phyloP scores from a whole-genome alignment of 106 monocot genomes.

The Platanthera guangdongensis region DNA sequence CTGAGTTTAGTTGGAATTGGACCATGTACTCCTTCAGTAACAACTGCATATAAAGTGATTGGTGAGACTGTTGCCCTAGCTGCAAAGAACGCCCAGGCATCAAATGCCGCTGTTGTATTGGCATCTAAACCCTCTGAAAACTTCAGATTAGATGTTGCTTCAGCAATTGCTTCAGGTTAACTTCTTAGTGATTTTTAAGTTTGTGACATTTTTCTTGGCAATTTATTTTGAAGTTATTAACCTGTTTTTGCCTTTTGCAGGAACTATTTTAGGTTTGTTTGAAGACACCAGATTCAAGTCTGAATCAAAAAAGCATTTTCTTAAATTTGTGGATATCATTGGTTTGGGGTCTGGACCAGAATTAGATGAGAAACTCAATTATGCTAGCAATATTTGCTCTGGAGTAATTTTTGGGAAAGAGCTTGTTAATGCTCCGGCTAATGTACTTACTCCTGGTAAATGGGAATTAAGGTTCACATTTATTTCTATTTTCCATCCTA shows the following conservation, averaged over 20 bases:
- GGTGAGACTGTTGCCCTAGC: constrained; percentile 75
- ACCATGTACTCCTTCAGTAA: constrained; percentile 19
- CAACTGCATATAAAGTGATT: constrained; percentile 39
- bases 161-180: constrained; percentile 73
- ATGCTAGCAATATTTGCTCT: constrained; percentile 70
- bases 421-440: constrained; percentile 94
- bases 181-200: neutral
- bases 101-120: constrained; percentile 66
- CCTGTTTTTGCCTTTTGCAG: constrained; percentile 16
- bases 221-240: neutral
- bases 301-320: constrained; percentile 67
- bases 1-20: constrained; percentile 67
- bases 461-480: neutral
- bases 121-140: constrained; percentile 42
- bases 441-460: constrained; percentile 93
- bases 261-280: constrained; percentile 64
- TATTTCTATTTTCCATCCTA: neutral
- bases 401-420: constrained; percentile 92
- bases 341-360: constrained; percentile 73
- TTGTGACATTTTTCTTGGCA: constrained; percentile 2
- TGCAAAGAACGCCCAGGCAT: constrained; percentile 68
- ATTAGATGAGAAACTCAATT: constrained; percentile 66
- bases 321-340: constrained; percentile 76
- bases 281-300: constrained; percentile 90
- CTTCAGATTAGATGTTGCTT: constrained; percentile 52